phyloP scores from a whole-genome alignment of 306 rosid genomes.

The Lagenaria siceraria region DNA sequence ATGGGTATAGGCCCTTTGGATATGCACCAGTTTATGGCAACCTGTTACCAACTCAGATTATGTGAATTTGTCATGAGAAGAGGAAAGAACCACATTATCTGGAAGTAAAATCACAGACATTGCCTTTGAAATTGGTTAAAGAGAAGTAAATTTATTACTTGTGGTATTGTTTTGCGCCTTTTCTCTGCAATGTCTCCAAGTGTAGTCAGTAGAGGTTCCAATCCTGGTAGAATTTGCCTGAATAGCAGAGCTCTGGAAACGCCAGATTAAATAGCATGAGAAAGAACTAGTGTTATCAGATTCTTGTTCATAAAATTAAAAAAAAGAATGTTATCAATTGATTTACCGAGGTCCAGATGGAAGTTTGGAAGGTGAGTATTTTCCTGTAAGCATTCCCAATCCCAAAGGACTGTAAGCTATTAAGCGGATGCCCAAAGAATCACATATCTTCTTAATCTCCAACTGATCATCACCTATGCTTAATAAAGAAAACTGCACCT shows the following conservation, averaged over 20 bases:
- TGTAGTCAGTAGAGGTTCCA: conserved; percentile 57
- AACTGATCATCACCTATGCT: conserved; percentile 78
- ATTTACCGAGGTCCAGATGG: conserved; percentile 80
- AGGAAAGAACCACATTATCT: background rate
- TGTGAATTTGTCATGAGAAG: background rate
- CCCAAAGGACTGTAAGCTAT: conserved; percentile 96
- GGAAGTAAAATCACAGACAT: background rate
- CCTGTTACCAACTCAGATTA: conserved; percentile 21
- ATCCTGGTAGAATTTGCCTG: conserved; percentile 81
- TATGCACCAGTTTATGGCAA: conserved; percentile 94
- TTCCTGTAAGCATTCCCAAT: conserved; percentile 98
- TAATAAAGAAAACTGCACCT: conserved; percentile 90
- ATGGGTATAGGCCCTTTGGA: conserved; percentile 76
- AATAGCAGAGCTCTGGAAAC: conserved; percentile 53
- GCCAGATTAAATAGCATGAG: background rate
- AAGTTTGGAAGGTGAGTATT: conserved; percentile 59
- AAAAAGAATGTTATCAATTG: background rate
- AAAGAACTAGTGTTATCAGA: background rate
- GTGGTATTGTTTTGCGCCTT: conserved; percentile 69
- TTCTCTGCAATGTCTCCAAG: conserved; percentile 47
- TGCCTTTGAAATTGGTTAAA: background rate
- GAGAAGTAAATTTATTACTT: conserved; percentile 23
- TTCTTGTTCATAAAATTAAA: background rate
- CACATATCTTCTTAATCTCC: conserved; percentile 70
- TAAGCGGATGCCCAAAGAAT: conserved; percentile 65